Evolutionary conservation across 768 basidiomycete species (phyloP), one percentile per base, ranked within the genome.

Genomic region (Calocybe gangraenosa): DNA sequence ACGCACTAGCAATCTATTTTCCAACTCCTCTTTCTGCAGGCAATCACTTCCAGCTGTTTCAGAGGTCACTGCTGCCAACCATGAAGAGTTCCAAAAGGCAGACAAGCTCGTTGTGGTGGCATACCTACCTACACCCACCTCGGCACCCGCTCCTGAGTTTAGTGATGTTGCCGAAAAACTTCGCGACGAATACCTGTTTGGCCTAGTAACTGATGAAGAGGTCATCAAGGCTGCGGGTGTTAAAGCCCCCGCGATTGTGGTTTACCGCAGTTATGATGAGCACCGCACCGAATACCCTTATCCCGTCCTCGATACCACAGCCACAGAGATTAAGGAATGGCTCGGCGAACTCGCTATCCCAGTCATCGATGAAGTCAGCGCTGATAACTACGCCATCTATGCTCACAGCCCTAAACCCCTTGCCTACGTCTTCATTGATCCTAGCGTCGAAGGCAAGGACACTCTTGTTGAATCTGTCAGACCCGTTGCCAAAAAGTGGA

Each of bases 1-100:
- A 28, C n/a, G 23, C 43, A 36, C 3, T 4, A 11, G 41, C 50
- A 28, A 5, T 22, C 30, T 19, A 14, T 20, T 9, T 1, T 32
- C 47, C 19, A 42, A 6, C 37, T 46, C 54, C n/a, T 5, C 48
- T 57, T 37, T 39, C 5, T 48, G 31, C 38, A 71, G 92, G 63
- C 96, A 98, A 76, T 84, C 91, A 7, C 80, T 98, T 14, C 96
- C 96, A 7, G 93, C 96, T 31, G 87, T 98, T 17, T 83, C 91
- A 5, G 75, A 82, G 30, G 82, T 99, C 28, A 92, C 85, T 2
- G 67, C 70, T 14, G 78, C 69, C 32, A 90, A 87, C 64, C 81
- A 87, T 59, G 78, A 81, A 35, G 88, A 93, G 53, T 96, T 99
- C 81, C 78, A 81, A 67, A 74, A 75, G 17, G 77, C 88, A 7